phyloP scores from a whole-genome alignment of 2,329 filamentous ascomycete species.

The Byssochlamys sp. region DNA sequence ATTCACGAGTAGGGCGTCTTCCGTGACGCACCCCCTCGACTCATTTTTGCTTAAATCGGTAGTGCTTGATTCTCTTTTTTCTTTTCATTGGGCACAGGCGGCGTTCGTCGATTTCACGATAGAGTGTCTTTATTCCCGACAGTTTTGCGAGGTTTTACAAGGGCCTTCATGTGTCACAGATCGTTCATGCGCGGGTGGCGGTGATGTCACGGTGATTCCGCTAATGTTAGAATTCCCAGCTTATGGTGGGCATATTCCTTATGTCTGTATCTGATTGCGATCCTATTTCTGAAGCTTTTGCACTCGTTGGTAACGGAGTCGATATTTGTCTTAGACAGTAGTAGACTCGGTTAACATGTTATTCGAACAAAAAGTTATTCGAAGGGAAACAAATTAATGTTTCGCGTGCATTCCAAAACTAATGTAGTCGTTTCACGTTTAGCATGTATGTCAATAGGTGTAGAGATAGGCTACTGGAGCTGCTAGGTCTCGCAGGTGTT shows the following conservation, averaged over 20 bases:
- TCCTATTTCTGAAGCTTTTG: neutral
- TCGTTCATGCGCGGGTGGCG: neutral
- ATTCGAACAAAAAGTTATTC: neutral
- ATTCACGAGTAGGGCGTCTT: neutral
- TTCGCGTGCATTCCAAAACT: too few relatives aligned
- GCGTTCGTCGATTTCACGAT: constrained; percentile 30
- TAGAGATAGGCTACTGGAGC: too few relatives aligned
- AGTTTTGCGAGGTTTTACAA: constrained; percentile 11
- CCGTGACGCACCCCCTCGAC: neutral
- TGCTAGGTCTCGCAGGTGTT: too few relatives aligned
- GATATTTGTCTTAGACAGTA: neutral
- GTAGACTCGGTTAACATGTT: neutral
- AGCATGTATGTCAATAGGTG: too few relatives aligned
- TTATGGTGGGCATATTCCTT: neutral
- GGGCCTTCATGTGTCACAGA: constrained; percentile 5
- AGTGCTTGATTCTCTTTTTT: constrained; percentile 14
- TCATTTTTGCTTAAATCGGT: constrained; percentile 17
- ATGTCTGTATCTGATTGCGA: neutral
- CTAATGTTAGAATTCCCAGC: constrained; percentile 1
- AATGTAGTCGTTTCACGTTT: too few relatives aligned
- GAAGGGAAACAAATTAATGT: neutral
- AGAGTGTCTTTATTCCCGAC: constrained; percentile 17
- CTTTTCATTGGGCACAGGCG: constrained; percentile 22
- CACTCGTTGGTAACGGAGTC: neutral
- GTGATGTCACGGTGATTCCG: neutral